A percentile compares a stretch with the other conserved stretches of the same genome.
phyloP scores from a whole-genome alignment of 2,329 filamentous ascomycete genomes.

The Stagonosporopsis cucurbitacearum region DNA sequence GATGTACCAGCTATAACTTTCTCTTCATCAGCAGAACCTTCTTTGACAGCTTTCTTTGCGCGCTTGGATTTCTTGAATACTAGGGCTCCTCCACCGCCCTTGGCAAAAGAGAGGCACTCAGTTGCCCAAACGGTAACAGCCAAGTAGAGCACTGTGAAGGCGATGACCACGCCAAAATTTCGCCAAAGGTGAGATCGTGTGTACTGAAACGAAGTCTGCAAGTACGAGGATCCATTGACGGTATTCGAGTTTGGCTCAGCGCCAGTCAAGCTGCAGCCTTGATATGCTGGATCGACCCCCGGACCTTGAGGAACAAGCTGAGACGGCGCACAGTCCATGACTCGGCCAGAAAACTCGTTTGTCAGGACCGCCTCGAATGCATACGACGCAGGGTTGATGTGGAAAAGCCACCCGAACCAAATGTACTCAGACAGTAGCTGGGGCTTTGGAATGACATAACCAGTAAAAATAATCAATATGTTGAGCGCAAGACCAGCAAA shows the following conservation, averaged over 20 bases:
- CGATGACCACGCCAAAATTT: constrained; percentile 79
- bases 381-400: constrained; percentile 61
- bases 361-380: constrained; percentile 71
- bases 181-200: constrained; percentile 67
- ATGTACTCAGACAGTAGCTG: constrained; percentile 65
- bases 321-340: constrained; percentile 64
- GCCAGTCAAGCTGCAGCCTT: constrained; percentile 69
- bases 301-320: constrained; percentile 67
- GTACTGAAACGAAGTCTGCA: constrained; percentile 63
- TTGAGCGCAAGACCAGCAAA: constrained; percentile 69
- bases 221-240: constrained; percentile 63
- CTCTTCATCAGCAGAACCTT: constrained; percentile 64
- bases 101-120: constrained; percentile 70
- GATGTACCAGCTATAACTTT: constrained; percentile 50
- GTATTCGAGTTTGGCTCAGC: constrained; percentile 58
- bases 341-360: constrained; percentile 67
- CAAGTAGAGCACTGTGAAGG: constrained; percentile 77
- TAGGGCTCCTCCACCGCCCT: constrained; percentile 69
- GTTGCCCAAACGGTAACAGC: constrained; percentile 72
- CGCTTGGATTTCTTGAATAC: constrained; percentile 74
- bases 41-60: constrained; percentile 61
- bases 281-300: constrained; percentile 60
- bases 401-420: constrained; percentile 64
- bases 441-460: constrained; percentile 72
- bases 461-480: constrained; percentile 67